Conservation (phyloP, 495 filamentous ascomycete species). For the Achaetomiella virescens region DNA sequence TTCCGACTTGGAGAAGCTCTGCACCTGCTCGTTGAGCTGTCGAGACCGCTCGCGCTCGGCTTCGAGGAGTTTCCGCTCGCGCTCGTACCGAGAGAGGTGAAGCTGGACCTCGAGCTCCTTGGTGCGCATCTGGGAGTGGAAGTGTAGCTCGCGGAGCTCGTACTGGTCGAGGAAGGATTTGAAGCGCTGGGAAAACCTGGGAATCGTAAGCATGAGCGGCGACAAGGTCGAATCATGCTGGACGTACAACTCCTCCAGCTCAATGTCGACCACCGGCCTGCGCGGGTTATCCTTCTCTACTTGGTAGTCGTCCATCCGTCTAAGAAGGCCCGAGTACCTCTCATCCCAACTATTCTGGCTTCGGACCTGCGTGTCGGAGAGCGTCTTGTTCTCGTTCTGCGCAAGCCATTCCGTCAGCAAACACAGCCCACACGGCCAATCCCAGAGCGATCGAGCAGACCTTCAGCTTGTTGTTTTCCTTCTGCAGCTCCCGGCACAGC, state of each 20-base stretch:
- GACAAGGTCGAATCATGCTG: background rate
- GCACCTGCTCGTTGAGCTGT: conserved; percentile 81
- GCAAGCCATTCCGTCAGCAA: conserved; percentile 29
- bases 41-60: conserved; percentile 70
- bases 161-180: conserved; percentile 94
- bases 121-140: conserved; percentile 77
- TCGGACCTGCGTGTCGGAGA: conserved; percentile 74
- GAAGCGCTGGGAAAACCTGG: conserved; percentile 80
- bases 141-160: conserved; percentile 87
- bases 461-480: conserved; percentile 97
- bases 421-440: background rate
- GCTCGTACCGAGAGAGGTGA: conserved; percentile 77
- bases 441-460: conserved; percentile 38
- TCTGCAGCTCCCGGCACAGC: conserved; percentile 81
- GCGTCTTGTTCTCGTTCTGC: conserved; percentile 84
- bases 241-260: conserved; percentile 79
- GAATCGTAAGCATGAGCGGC: conserved; percentile 19
- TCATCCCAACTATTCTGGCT: conserved; percentile 80
- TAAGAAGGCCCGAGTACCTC: conserved; percentile 65
- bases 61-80: conserved; percentile 81
- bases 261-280: conserved; percentile 67
- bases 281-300: conserved; percentile 71
- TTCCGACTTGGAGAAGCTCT: conserved; percentile 94
- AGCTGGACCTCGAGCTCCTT: conserved; percentile 97
- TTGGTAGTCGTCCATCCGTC: conserved; percentile 73